Base-by-base conservation (phyloP, 768 basidiomycete species). In the Kwoniella newhampshirensis region DNA sequence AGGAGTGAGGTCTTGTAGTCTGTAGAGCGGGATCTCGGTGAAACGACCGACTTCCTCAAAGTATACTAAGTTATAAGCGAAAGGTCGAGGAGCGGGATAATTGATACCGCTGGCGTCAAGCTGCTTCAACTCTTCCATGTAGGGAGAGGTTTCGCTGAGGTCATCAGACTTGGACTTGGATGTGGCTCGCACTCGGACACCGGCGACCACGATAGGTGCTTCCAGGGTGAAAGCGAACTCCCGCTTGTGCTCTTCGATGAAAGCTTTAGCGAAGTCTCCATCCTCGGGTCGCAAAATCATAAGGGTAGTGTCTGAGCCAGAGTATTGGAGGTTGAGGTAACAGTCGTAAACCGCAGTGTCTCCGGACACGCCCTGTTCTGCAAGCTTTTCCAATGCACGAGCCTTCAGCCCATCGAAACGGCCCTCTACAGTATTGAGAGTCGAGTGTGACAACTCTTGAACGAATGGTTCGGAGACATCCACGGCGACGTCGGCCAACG, bases 221-320 rank as follows among this genome's bases (percentile, higher is more conserved):
- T 60, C 53, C 13, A 67, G 54, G 41, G 61, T 77, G 79, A 98
- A 70, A 13, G 58, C 65, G 45, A 70, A 70, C 37, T 70, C 66
- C 41, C 66, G 44, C 47, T 60, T 63, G 42, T 70, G 68, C 20
- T 70, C 63, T 15, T 67, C 65, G 15, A 60, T 51, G 54, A 96
- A 98, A 9, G 86, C 88, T 2, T 80, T 81, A 64, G 85, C 85
- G 72, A 88, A 94, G 74, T 92, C 87, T 60, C 79, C 64, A 63
- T 86, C 82, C 0, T 81, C 82, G 27, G 81, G 81, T 28, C 67
- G 64, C 4, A 61, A 52, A 21, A 92, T 84, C 90, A 97, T 94
- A 62, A 97, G 76, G 15, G 91, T 83, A 0, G 94, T 98, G 76
- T 94, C 91, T 4, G 63, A 58, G 6, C 68, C 68, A 23, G 54